Percentiles rank a stretch among this genome's conserved stretches.
Evolutionary conservation across 495 filamentous ascomycete species (phyloP).

Genomic region (Staphylotrichum tortipilum): DNA sequence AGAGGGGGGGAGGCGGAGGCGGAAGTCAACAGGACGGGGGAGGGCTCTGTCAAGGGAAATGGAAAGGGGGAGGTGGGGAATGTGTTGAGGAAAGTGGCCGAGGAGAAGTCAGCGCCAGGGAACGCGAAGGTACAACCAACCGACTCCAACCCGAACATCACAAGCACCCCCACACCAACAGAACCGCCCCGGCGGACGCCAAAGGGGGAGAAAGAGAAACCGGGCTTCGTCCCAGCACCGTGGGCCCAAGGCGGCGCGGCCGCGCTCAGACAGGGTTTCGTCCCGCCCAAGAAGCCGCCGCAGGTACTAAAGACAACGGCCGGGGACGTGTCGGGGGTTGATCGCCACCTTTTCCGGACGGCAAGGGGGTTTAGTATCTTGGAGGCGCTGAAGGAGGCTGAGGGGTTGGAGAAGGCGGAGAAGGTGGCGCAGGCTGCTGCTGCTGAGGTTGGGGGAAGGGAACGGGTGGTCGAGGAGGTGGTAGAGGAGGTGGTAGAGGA

Average conservation of each 20-base stretch:
- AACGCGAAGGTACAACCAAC: neutral
- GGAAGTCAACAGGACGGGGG: too few species aligned
- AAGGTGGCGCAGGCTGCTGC: neutral
- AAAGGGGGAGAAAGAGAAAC: neutral
- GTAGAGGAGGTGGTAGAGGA: neutral
- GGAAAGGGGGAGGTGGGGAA: too few species aligned
- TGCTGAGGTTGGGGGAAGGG: neutral
- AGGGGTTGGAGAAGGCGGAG: neutral
- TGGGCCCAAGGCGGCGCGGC: conserved; percentile 11
- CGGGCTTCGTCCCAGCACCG: conserved; percentile 5
- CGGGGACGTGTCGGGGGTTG: conserved; percentile 8
- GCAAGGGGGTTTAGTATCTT: conserved; percentile 26
- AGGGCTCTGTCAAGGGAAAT: too few species aligned
- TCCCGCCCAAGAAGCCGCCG: conserved; percentile 2
- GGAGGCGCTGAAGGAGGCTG: conserved; percentile 17
- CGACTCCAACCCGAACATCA: too few species aligned
- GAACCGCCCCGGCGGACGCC: too few species aligned
- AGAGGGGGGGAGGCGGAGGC: too few species aligned
- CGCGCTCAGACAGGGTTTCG: conserved; percentile 1
- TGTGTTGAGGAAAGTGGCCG: neutral
- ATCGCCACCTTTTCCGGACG: conserved; percentile 35
- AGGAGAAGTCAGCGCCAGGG: neutral
- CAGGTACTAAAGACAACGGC: neutral
- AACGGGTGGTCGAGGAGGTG: neutral
- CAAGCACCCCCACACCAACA: too few species aligned